Evolutionary conservation across 768 basidiomycete species (phyloP).

Genomic region (Clathrus columnatus): DNA sequence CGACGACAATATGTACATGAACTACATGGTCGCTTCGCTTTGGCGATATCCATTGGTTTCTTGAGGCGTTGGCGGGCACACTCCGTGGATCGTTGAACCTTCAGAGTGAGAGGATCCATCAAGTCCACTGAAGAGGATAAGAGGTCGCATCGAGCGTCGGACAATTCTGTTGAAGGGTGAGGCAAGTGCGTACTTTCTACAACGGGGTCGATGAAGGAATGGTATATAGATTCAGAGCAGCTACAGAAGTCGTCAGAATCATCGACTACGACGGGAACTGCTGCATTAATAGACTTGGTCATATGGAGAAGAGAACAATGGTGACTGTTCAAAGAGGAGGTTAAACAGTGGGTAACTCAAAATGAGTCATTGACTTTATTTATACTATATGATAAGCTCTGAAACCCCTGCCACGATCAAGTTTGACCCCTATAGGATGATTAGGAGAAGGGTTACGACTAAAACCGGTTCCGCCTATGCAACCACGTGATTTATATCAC

Average conservation of each 20-base stretch:
- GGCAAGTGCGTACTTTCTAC: background rate
- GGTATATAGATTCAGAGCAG: conserved; percentile 9
- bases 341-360: background rate
- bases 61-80: conserved; percentile 9
- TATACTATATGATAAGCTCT: conserved; percentile 5
- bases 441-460: background rate
- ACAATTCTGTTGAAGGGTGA: background rate
- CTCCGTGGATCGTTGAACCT: conserved; percentile 5
- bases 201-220: conserved; percentile 4
- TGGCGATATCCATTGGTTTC: conserved; percentile 6
- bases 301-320: too few relatives aligned
- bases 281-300: background rate
- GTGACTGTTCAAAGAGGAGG: background rate
- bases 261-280: background rate
- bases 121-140: background rate
- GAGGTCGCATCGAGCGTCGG: background rate
- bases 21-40: background rate
- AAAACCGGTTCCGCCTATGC: background rate
- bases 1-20: conserved; percentile 2
- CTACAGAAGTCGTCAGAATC: conserved; percentile 5
- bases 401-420: background rate
- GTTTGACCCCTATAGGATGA: background rate
- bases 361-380: background rate
- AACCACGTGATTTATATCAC: background rate
- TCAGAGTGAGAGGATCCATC: conserved; percentile 1